phyloP scores from a whole-genome alignment of 352 stramenopile species.

The Phytophthora citrophthora region DNA sequence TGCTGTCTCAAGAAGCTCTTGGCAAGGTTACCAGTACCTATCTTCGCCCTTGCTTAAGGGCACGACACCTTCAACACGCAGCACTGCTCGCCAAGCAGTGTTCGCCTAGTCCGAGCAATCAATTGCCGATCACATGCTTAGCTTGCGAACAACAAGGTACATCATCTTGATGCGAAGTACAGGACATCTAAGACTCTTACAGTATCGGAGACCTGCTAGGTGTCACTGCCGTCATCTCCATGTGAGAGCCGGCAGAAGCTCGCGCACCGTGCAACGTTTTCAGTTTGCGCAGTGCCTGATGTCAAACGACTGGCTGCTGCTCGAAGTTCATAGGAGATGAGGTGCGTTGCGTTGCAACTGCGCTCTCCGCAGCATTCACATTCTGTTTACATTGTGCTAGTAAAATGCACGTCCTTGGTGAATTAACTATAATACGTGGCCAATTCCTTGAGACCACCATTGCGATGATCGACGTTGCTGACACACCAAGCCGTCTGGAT shows the following conservation, averaged over 20 bases:
- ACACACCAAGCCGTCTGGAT: neutral
- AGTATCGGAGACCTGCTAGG: too few relatives aligned
- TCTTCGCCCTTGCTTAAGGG: too few relatives aligned
- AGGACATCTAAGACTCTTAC: too few relatives aligned
- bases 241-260: constrained; percentile 10
- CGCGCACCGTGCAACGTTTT: constrained; percentile 16
- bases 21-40: neutral
- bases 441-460: neutral
- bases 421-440: neutral
- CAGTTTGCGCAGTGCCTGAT: constrained; percentile 14
- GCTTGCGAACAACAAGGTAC: too few relatives aligned
- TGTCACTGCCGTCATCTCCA: neutral
- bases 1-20: constrained; percentile 3
- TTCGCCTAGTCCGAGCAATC: neutral
- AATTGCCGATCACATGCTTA: neutral
- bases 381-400: neutral
- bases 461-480: neutral
- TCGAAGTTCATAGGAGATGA: constrained; percentile 1
- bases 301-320: neutral
- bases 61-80: neutral
- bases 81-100: neutral
- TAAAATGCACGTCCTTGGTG: too few relatives aligned
- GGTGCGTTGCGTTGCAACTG: constrained; percentile 4
- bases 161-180: too few relatives aligned
- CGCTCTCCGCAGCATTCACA: constrained; percentile 17